Evolutionary conservation across 1,284 basidiomycete species (phyloP).

Genomic region (Trametes versicolor): DNA sequence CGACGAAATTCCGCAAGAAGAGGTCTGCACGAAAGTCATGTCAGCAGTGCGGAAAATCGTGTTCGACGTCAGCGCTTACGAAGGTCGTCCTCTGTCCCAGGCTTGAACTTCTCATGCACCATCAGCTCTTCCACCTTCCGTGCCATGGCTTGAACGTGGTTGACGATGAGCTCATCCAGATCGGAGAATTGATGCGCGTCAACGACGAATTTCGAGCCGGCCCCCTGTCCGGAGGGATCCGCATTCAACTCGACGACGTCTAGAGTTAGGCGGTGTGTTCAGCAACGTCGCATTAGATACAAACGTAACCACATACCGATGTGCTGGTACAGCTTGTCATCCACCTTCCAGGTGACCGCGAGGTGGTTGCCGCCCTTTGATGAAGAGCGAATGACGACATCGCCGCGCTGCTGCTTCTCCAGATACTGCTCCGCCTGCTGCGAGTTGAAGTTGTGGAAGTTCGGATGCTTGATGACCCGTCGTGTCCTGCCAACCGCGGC

Average conservation of each 20-base stretch:
- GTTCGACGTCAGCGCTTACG: slow-evolving; percentile 63
- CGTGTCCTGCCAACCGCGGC: slow-evolving; percentile 82
- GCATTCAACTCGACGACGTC: slow-evolving; percentile 92
- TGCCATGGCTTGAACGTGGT: slow-evolving; percentile 95
- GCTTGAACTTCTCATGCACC: slow-evolving; percentile 96
- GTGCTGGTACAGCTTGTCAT: slow-evolving; percentile 96
- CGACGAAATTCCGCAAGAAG: slow-evolving; percentile 90
- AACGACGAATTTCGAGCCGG: slow-evolving; percentile 83
- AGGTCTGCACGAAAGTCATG: slow-evolving; percentile 62
- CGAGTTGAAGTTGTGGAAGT: slow-evolving; percentile 97
- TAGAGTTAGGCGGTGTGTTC: background rate
- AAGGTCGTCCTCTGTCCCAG: slow-evolving; percentile 87
- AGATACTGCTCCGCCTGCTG: slow-evolving; percentile 91
- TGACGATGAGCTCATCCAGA: slow-evolving; percentile 97
- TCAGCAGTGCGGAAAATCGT: slow-evolving; percentile 13
- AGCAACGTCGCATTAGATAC: background rate
- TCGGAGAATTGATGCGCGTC: slow-evolving; percentile 92
- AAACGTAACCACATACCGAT: slow-evolving; percentile 66
- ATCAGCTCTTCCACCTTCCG: slow-evolving; percentile 96
- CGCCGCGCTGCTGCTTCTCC: slow-evolving; percentile 91
- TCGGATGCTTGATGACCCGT: slow-evolving; percentile 96
- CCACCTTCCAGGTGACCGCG: slow-evolving; percentile 99
- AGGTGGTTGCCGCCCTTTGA: slow-evolving; percentile 95
- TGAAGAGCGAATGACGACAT: slow-evolving; percentile 95
- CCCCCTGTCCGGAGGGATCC: slow-evolving; percentile 72